These are phyloP conservation scores for Phytophthora cajani DNA, from an alignment of 352 stramenopile species.

Conservation along the genomic window DNA sequence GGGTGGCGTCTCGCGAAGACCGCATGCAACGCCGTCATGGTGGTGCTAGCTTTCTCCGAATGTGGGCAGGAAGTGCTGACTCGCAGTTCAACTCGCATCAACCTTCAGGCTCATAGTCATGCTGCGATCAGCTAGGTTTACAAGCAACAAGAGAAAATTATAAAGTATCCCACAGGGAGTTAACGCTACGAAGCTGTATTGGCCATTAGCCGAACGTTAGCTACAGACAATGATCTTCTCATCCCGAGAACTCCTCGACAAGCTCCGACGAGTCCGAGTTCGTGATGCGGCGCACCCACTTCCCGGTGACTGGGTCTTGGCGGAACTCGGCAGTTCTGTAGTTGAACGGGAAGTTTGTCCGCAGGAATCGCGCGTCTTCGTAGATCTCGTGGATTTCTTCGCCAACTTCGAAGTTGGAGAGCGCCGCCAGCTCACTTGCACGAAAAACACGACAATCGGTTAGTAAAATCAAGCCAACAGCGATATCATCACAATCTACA, in stretches of 20 bases:
- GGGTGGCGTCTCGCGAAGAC: slow-evolving; percentile 52
- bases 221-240: neutral
- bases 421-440: slow-evolving; percentile 45
- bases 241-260: slow-evolving; percentile 37
- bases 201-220: neutral
- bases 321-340: slow-evolving; percentile 71
- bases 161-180: neutral
- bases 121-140: neutral
- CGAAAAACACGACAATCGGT: neutral
- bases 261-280: slow-evolving; percentile 28
- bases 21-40: slow-evolving; percentile 76
- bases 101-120: neutral
- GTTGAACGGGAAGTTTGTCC: slow-evolving; percentile 62
- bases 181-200: neutral
- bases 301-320: slow-evolving; percentile 44
- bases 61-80: slow-evolving; percentile 82
- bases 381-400: slow-evolving; percentile 73
- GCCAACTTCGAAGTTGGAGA: slow-evolving; percentile 49
- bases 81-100: slow-evolving; percentile 71
- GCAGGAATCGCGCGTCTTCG: slow-evolving; percentile 61
- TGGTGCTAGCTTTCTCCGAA: slow-evolving; percentile 70
- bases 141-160: neutral
- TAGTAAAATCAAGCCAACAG: neutral
- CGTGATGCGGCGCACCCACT: slow-evolving; percentile 53
- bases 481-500: slow-evolving; percentile 2